These are phyloP conservation scores for Rhexocercosporidium sp. DNA, from an alignment of 2,329 filamentous ascomycete genomes.

Conservation along the genomic window DNA sequence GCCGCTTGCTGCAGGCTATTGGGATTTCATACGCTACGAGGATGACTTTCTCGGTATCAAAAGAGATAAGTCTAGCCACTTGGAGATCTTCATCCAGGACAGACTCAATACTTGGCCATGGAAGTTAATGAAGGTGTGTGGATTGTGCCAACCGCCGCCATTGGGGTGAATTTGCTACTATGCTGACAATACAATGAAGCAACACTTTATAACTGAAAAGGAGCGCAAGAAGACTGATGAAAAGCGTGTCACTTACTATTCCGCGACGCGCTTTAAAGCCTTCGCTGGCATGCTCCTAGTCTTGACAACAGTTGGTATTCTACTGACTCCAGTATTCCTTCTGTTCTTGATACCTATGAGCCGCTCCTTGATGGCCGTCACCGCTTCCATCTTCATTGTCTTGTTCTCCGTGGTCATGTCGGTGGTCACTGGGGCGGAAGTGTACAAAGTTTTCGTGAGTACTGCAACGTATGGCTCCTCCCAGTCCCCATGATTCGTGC, in stretches of 20 bases:
- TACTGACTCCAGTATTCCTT: conserved; percentile 30
- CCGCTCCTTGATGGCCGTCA: conserved; percentile 20
- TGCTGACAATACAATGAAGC: neutral
- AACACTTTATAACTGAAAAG: conserved; percentile 2
- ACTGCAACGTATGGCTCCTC: conserved; percentile 22
- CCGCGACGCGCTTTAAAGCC: neutral
- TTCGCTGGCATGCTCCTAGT: conserved; percentile 16
- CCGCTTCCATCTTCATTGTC: conserved; percentile 21
- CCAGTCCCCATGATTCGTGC: neutral
- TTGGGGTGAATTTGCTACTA: no score
- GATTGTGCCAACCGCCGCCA: no score
- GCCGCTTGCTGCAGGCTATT: conserved; percentile 10
- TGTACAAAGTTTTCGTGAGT: conserved; percentile 24
- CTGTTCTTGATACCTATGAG: conserved; percentile 30
- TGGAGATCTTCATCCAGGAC: conserved; percentile 7
- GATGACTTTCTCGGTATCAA: conserved; percentile 21
- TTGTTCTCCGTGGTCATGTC: conserved; percentile 20
- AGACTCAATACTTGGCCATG: neutral
- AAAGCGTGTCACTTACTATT: conserved; percentile 12
- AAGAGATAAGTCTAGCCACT: neutral
- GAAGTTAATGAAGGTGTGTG: conserved; percentile 5
- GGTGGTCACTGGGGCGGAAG: conserved; percentile 18
- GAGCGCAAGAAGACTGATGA: conserved; percentile 21
- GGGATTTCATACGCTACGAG: conserved; percentile 15
- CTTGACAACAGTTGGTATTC: conserved; percentile 14